These are phyloP conservation scores for Closterium sp. DNA, from an alignment of 139 green algal species.

Conservation along the genomic window DNA sequence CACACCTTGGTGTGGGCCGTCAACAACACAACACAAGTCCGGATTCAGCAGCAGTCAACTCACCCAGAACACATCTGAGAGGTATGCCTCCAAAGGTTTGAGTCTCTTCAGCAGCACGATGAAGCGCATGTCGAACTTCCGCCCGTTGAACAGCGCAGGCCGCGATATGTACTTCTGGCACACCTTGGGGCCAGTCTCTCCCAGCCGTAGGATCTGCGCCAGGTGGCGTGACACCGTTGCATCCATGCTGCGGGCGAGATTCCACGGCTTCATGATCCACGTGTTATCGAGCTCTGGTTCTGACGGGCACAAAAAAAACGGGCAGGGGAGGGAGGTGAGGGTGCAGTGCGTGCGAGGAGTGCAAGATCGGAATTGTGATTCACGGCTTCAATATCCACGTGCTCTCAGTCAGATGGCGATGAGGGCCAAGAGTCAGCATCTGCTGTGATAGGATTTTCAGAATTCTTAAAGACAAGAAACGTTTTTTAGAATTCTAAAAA, in stretches of 20 bases:
- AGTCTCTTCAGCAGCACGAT: conserved; percentile 23
- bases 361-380: too few species aligned
- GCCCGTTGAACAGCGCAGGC: conserved; percentile 28
- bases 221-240: conserved; percentile 46
- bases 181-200: conserved; percentile 50
- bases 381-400: too few species aligned
- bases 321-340: neutral
- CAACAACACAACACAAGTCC: too few species aligned
- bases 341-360: conserved; percentile 35
- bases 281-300: neutral
- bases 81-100: conserved; percentile 13
- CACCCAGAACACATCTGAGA: too few species aligned
- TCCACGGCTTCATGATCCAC: conserved; percentile 51
- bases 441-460: too few species aligned
- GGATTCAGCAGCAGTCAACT: too few species aligned
- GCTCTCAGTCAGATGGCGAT: too few species aligned
- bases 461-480: too few species aligned
- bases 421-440: too few species aligned
- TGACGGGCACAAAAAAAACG: too few species aligned
- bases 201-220: conserved; percentile 42
- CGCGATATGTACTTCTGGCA: conserved; percentile 45
- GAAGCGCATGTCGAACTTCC: conserved; percentile 49
- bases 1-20: neutral
- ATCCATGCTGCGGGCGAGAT: conserved; percentile 48
- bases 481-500: too few species aligned